phyloP scores from a whole-genome alignment of 495 filamentous ascomycete species.

The Pyronema domesticum region DNA sequence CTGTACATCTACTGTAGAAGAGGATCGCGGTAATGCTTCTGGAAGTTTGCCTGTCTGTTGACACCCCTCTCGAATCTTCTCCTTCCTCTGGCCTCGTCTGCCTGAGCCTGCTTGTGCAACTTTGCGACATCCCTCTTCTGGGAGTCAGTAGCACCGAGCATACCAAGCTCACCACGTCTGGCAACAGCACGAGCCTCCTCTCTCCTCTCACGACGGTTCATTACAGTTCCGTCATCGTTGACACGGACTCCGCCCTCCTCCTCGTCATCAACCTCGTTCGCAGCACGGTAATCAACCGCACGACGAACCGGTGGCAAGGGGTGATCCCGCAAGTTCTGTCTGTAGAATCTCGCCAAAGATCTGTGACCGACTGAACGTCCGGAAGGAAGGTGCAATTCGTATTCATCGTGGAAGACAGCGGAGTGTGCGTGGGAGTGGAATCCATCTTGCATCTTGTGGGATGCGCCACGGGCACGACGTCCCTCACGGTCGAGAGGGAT shows the following conservation, averaged over 20 bases:
- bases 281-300: constrained; percentile 20
- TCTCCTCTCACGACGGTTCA: constrained; percentile 25
- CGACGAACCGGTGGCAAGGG: constrained; percentile 15
- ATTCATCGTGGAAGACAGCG: constrained; percentile 67
- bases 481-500: constrained; percentile 52
- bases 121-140: constrained; percentile 47
- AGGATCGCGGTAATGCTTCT: constrained; percentile 61
- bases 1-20: constrained; percentile 11
- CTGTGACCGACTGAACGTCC: constrained; percentile 83
- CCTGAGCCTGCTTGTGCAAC: constrained; percentile 48
- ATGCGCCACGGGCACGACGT: constrained; percentile 25
- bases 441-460: constrained; percentile 50
- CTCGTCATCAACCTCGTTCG: constrained; percentile 32
- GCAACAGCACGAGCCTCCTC: constrained; percentile 42
- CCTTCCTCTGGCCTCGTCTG: constrained; percentile 41
- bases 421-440: constrained; percentile 51
- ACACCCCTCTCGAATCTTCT: constrained; percentile 43
- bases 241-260: constrained; percentile 23
- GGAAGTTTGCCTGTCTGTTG: constrained; percentile 46
- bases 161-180: constrained; percentile 53
- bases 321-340: constrained; percentile 54
- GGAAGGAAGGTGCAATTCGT: constrained; percentile 83
- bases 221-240: constrained; percentile 10
- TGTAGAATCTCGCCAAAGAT: constrained; percentile 66
- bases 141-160: constrained; percentile 52